phyloP scores from a whole-genome alignment of 257 asterid genomes.

The Voacanga thouarsii region DNA sequence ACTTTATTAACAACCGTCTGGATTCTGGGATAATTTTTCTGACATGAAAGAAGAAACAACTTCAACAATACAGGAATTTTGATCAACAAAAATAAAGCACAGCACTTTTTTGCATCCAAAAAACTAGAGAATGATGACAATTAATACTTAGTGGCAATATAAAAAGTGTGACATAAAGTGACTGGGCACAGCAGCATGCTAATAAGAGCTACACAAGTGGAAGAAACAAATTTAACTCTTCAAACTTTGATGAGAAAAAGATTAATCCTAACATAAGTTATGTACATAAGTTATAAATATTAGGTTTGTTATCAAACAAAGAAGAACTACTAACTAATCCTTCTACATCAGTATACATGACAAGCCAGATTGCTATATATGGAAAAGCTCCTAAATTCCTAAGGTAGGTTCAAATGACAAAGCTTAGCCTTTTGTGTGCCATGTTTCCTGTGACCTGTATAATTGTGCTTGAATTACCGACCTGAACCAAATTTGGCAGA shows the following conservation, averaged over 20 bases:
- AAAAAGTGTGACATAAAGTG: neutral
- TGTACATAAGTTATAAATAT: neutral
- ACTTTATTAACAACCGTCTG: conserved; percentile 85
- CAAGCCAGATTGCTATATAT: neutral
- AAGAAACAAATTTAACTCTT: neutral
- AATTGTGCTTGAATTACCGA: neutral
- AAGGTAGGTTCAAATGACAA: neutral
- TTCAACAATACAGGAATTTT: neutral
- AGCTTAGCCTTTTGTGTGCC: neutral
- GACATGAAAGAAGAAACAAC: conserved; percentile 20
- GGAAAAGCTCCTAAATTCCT: neutral
- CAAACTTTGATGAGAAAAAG: neutral
- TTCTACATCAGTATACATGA: neutral
- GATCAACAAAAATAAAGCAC: neutral
- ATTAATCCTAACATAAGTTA: neutral
- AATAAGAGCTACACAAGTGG: neutral
- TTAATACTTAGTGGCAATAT: neutral
- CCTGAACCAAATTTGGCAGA: neutral
- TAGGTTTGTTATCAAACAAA: neutral
- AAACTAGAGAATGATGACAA: too few relatives aligned
- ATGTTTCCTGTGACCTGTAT: neutral
- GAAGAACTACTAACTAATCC: neutral
- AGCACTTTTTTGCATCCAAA: neutral
- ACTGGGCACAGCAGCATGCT: neutral
- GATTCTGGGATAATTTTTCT: conserved; percentile 94